Evolutionary conservation across 306 rosid genomes (phyloP).

Genomic region (Delonix regia): DNA sequence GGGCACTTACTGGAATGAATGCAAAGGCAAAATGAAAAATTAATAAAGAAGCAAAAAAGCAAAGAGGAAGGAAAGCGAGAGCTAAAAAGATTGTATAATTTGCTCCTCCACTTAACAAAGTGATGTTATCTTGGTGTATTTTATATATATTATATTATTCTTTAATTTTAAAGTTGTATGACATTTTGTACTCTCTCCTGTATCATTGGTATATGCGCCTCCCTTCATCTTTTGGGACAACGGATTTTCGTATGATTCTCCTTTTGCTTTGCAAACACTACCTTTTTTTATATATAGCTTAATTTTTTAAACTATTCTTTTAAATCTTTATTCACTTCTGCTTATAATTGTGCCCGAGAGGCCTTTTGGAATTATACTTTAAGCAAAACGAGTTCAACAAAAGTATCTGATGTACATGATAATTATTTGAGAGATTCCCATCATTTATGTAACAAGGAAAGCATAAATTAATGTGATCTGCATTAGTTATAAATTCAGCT

Average conservation of each 20-base stretch:
- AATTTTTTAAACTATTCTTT: too few species aligned
- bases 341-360: too few species aligned
- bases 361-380: too few species aligned
- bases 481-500: too few species aligned
- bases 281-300: neutral
- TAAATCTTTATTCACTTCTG: too few species aligned
- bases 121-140: constrained; percentile 32
- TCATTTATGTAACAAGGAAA: too few species aligned
- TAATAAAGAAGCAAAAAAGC: constrained; percentile 4
- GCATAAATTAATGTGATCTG: too few species aligned
- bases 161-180: constrained; percentile 33
- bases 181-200: constrained; percentile 8
- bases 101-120: constrained; percentile 42
- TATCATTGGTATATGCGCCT: constrained; percentile 34
- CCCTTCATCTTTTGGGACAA: constrained; percentile 27
- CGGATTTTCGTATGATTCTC: constrained; percentile 10
- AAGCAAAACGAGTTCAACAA: too few species aligned
- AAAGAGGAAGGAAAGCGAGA: constrained; percentile 33
- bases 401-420: too few species aligned
- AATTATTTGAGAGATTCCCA: too few species aligned
- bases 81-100: constrained; percentile 42
- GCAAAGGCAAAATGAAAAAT: constrained; percentile 41
- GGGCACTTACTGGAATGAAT: constrained; percentile 41
- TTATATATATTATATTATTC: constrained; percentile 36
- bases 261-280: constrained; percentile 2